A percentile compares a stretch with the other conserved stretches of the same genome.
These are phyloP conservation scores for Porcisia deanei DNA, from an alignment of 208 protist genomes.

Conservation along the genomic window DNA sequence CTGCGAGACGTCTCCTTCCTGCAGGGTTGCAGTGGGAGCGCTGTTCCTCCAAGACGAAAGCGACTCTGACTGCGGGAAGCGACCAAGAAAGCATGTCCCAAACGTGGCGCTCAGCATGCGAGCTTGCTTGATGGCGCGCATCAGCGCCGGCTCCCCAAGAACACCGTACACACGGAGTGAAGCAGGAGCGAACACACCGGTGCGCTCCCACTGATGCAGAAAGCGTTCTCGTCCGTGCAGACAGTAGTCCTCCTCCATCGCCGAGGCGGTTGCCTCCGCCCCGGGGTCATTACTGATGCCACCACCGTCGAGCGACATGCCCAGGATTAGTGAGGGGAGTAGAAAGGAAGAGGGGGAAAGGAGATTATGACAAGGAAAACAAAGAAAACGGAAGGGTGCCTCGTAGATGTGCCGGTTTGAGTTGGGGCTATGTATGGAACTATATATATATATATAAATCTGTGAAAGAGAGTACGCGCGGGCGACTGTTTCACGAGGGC, in stretches of 20 bases:
- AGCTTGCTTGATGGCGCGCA: constrained; percentile 38
- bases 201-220: constrained; percentile 35
- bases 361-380: neutral
- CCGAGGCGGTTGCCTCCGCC: constrained; percentile 6
- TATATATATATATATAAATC: too few relatives aligned
- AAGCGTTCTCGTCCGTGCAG: constrained; percentile 36
- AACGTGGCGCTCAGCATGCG: constrained; percentile 41
- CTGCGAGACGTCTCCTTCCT: neutral
- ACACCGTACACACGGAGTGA: constrained; percentile 59
- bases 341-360: neutral
- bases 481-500: too few relatives aligned
- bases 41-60: neutral
- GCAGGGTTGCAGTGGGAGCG: neutral
- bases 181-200: constrained; percentile 34
- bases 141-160: constrained; percentile 31
- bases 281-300: constrained; percentile 3
- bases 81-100: constrained; percentile 35
- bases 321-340: neutral
- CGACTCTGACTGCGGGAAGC: neutral
- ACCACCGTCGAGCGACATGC: constrained; percentile 25
- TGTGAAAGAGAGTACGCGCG: too few relatives aligned
- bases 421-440: neutral
- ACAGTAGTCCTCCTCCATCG: constrained; percentile 56
- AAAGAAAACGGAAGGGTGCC: neutral
- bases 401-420: neutral